These are phyloP conservation scores for Clarireedia hainanense DNA, from an alignment of 2,329 filamentous ascomycete species.

Conservation along the genomic window DNA sequence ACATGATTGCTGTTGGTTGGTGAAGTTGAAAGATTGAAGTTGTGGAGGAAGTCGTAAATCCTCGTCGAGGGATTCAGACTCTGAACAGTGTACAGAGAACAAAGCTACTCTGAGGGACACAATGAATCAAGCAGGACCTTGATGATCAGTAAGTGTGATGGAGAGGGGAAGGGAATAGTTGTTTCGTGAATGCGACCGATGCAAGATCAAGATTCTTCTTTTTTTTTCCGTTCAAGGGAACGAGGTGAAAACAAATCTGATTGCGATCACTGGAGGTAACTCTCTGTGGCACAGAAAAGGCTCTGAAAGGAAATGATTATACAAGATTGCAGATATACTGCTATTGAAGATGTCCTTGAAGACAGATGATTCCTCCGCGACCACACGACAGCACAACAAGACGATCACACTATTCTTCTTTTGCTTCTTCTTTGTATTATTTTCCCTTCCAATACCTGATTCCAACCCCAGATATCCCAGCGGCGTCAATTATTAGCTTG, in stretches of 20 bases:
- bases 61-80: constrained; percentile 7
- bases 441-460: constrained; percentile 6
- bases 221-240: constrained; percentile 30
- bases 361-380: constrained; percentile 14
- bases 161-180: constrained; percentile 18
- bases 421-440: not conserved
- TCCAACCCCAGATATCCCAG: not conserved
- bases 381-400: constrained; percentile 5
- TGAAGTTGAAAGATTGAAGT: constrained; percentile 10
- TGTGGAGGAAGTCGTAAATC: constrained; percentile 10
- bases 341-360: constrained; percentile 22
- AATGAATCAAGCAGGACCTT: constrained; percentile 18
- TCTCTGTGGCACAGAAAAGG: constrained; percentile 25
- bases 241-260: constrained; percentile 31
- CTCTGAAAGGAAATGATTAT: constrained; percentile 29
- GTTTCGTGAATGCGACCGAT: constrained; percentile 27
- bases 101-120: constrained; percentile 20
- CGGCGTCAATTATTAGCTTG: not conserved
- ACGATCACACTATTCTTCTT: constrained; percentile 5
- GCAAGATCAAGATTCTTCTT: constrained; percentile 30
- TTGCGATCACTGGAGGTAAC: constrained; percentile 30
- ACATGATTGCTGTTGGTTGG: constrained; percentile 23
- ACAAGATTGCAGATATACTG: constrained; percentile 29
- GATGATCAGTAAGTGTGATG: constrained; percentile 20
- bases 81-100: constrained; percentile 12